phyloP scores from a whole-genome alignment of 495 filamentous ascomycete species.

The Lasiosphaeria ovina region DNA sequence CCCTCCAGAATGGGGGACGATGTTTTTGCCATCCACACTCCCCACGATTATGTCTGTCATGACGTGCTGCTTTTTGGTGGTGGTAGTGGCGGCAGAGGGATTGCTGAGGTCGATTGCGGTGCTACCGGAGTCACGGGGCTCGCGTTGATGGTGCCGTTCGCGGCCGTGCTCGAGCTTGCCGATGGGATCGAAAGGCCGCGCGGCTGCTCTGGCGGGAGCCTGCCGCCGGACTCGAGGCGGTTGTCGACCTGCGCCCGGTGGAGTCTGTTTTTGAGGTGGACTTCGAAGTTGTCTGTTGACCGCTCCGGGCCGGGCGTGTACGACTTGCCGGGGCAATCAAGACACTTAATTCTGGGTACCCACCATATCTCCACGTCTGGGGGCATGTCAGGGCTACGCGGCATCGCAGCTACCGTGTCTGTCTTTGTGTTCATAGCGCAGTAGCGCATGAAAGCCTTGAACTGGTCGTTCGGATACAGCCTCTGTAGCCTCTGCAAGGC shows the following conservation, averaged over 20 bases:
- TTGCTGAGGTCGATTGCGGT: no score
- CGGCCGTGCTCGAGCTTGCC: no score
- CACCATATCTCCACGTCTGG: conserved; percentile 66
- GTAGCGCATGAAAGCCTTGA: conserved; percentile 87
- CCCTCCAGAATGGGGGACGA: no score
- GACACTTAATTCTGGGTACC: conserved; percentile 81
- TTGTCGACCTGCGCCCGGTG: conserved; percentile 69
- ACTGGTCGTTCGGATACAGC: conserved; percentile 71
- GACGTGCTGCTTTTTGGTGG: no score
- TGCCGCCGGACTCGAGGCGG: not conserved
- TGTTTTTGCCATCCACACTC: no score
- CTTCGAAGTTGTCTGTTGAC: conserved; percentile 85
- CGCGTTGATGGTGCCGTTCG: no score
- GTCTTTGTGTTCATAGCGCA: conserved; percentile 69
- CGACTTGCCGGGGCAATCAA: conserved; percentile 88
- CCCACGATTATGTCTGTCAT: no score
- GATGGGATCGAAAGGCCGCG: no score
- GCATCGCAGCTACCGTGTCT: conserved; percentile 49
- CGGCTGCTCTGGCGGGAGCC: no score
- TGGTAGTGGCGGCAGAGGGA: no score
- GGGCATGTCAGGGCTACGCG: conserved; percentile 47
- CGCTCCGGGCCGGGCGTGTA: conserved; percentile 84
- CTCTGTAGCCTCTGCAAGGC: conserved; percentile 62
- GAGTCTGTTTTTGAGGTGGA: conserved; percentile 76
- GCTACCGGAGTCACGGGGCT: no score